Evolutionary conservation across 208 protist species (phyloP), one percentile per base, ranked within the genome.

Genomic region (Porcisia hertigi): DNA sequence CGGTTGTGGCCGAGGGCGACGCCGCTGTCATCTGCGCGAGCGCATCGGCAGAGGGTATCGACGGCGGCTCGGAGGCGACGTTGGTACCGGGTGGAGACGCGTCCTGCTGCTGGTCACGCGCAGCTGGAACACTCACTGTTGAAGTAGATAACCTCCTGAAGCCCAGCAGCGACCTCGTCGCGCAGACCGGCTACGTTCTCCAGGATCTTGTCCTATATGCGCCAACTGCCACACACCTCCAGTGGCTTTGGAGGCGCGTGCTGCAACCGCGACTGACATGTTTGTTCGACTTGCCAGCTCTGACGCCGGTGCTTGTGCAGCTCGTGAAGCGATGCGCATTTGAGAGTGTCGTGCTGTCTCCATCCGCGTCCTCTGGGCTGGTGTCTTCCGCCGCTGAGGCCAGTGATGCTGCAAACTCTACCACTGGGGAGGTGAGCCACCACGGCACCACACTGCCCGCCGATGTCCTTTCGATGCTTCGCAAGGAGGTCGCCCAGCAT

Each of bases 191-290:
- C 39, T 95, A 90, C 72, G 84, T 93, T 14, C 77, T 97, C 71
- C 94, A 96, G 43, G 92, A 95, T 71, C 79, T 97, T 14, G 88
- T 86, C n/a, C 82, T 93, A 45, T 96, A 89, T 81, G 85, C 91
- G 14, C 92, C 92, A 12, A 90, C 90, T 12, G 83, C 84, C 14
- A 60, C 84, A 53, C 89, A 95, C 62, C 85, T 97, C 39, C 71
- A 80, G 63, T 79, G 87, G 77, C 76, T 97, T 18, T 97, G 89
- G 91, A 74, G 80, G 34, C 71, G 80, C 36, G 52, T 93, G 30
- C 47, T 97, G 34, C 11, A 77, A 23, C 85, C 83, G 25, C 79
- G 76, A 3, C 79, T 97, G 65, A 52, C 58, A 53, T 45, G 62
- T 14, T 82, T 95, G 54, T 59, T 93, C 41, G 77, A 91, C 43